Evolutionary conservation across 768 basidiomycete genomes (phyloP).

Genomic region (Mycena belliarum): DNA sequence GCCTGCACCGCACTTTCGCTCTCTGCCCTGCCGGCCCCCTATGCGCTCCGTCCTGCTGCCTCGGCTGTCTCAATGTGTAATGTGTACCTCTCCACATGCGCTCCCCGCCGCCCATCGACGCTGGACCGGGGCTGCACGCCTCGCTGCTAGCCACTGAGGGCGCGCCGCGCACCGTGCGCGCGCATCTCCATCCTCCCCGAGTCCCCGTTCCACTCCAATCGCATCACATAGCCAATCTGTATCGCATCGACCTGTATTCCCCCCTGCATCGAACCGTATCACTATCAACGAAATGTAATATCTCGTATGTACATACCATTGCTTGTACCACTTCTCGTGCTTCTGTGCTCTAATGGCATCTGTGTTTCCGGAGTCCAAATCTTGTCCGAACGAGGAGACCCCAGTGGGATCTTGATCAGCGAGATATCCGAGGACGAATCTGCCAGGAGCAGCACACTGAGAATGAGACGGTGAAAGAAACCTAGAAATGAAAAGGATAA

Average conservation of each 20-base stretch:
- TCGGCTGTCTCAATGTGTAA: not conserved
- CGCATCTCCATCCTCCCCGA: not conserved
- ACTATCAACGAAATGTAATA: not conserved
- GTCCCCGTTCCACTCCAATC: not conserved
- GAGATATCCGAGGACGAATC: too few relatives aligned
- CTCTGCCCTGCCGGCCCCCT: not conserved
- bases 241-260: not conserved
- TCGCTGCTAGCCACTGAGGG: constrained; percentile 1
- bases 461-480: too few relatives aligned
- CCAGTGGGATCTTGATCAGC: too few relatives aligned
- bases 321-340: not conserved
- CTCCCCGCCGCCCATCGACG: not conserved
- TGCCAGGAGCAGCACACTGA: too few relatives aligned
- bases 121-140: constrained; percentile 3
- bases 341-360: not conserved
- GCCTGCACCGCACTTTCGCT: not conserved
- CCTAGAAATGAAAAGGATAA: too few relatives aligned
- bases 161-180: constrained; percentile 2
- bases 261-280: not conserved
- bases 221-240: not conserved
- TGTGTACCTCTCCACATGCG: not conserved
- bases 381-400: too few relatives aligned
- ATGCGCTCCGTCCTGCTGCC: not conserved
- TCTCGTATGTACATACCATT: not conserved
- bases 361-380: not conserved